Evolutionary conservation across 177 flowering plant genomes (phyloP), one percentile per base, ranked within the genome.

Genomic region (Tripterygium wilfordii): DNA sequence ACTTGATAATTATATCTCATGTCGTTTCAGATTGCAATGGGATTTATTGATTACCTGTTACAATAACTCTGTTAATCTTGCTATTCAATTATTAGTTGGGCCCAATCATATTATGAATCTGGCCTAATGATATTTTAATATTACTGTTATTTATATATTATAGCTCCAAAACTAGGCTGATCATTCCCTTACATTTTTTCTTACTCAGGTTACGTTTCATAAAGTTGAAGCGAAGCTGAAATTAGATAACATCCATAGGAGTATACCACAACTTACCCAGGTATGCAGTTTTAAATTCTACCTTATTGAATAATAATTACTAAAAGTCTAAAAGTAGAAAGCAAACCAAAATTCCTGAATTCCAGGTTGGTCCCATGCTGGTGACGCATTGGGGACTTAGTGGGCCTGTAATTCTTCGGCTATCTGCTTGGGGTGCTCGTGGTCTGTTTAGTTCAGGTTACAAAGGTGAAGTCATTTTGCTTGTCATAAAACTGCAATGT

Each of bases 341-440:
- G n/a, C n/a, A 26, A 38, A 59, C 46, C 16, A 19, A 36, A 36
- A 37, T 5, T 46, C 63, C 24, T 60, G 44, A 45, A 39, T 32
- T 61, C 56, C 55, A 88, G 98, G 78, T 80, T 68, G 96, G 98
- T 19, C 91, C 98, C 31, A 74, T 92, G 96, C 68, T 92, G 55
- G 84, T 85, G 49, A 92, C 98, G 30, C 98, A 92, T 49, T 88
- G 98, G 98, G 96, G 98, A 53, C 82, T 92, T 45, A 92, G 96
- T 76, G 98, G 98, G 21, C 98, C 98, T 8, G 95, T 74, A 53
- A 70, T 92, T 75, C 94, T 92, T 44, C 79, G 88, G 15, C 61
- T 92, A 53, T 92, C 98, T 66, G 98, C 98, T 63, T 92, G 98
- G 98, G 96, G 88, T 21, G 98, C 96, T 1, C 83, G 94, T 22